A percentile compares a stretch with the other conserved stretches of the same genome.
These are phyloP conservation scores for Aspergillus carbonarius DNA, from an alignment of 2,329 filamentous ascomycete genomes.

Conservation along the genomic window DNA sequence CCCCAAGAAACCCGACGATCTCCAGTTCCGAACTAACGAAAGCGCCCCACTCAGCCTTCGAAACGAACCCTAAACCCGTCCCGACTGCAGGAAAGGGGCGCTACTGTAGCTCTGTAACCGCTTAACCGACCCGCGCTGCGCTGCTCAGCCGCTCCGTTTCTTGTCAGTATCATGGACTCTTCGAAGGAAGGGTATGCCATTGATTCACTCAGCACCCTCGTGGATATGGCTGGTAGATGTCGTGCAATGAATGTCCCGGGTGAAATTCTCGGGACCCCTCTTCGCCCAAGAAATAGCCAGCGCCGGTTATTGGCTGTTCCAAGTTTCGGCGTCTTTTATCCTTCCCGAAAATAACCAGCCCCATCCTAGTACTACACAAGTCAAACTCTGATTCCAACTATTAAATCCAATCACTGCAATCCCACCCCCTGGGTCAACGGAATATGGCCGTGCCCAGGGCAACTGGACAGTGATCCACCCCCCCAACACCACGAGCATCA, in stretches of 20 bases:
- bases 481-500: neutral
- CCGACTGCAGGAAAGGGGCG: conserved; percentile 5
- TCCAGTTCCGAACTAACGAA: conserved; percentile 4
- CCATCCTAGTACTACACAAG: neutral
- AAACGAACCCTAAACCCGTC: conserved; percentile 5
- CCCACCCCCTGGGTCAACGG: neutral
- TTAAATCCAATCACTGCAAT: neutral
- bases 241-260: neutral
- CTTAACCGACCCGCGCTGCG: neutral
- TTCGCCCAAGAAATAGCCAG: neutral
- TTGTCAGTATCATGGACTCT: neutral
- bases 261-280: neutral
- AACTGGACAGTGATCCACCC: neutral
- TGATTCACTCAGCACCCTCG: no score
- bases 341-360: conserved; percentile 2
- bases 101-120: neutral
- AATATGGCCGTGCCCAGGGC: neutral
- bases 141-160: neutral
- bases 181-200: neutral
- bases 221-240: no score
- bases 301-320: neutral
- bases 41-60: neutral
- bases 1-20: conserved; percentile 7
- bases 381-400: conserved; percentile 6
- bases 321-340: neutral